Evolutionary conservation across 106 monocot species (phyloP).

Genomic region (Posidonia australis): DNA sequence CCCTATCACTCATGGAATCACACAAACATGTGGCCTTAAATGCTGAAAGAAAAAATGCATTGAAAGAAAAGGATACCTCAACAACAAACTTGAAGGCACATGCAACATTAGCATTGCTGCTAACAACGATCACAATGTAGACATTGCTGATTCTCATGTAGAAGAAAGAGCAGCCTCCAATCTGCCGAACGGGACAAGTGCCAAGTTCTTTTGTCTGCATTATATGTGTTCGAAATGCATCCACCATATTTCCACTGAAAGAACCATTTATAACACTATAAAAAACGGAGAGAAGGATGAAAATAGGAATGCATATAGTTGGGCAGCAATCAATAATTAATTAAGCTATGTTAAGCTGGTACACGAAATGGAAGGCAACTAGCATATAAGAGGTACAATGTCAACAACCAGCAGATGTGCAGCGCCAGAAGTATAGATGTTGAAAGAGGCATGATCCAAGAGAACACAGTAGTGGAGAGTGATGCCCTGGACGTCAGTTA

Average conservation of each 20-base stretch:
- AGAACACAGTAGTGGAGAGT: too few relatives aligned
- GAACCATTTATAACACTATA: not conserved
- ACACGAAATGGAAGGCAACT: not conserved
- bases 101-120: slow-evolving; percentile 98
- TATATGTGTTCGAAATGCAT: slow-evolving; percentile 95
- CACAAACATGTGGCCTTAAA: not conserved
- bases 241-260: slow-evolving; percentile 94
- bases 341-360: not conserved
- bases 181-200: slow-evolving; percentile 90
- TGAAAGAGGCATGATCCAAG: too few relatives aligned
- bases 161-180: slow-evolving; percentile 94
- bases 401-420: too few relatives aligned
- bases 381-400: too few relatives aligned
- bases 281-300: not conserved
- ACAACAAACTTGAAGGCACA: slow-evolving; percentile 99
- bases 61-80: slow-evolving; percentile 42
- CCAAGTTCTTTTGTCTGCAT: slow-evolving; percentile 99
- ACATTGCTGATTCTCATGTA: slow-evolving; percentile 99
- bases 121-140: slow-evolving; percentile 97
- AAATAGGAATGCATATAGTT: not conserved
- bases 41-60: not conserved
- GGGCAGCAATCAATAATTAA: not conserved
- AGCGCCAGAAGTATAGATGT: too few relatives aligned
- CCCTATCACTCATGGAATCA: not conserved
- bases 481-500: too few relatives aligned